A percentile compares a stretch with the other conserved stretches of the same genome.
Conservation (phyloP, 2,329 filamentous ascomycete genomes). For the Domatiomyces globalis region DNA sequence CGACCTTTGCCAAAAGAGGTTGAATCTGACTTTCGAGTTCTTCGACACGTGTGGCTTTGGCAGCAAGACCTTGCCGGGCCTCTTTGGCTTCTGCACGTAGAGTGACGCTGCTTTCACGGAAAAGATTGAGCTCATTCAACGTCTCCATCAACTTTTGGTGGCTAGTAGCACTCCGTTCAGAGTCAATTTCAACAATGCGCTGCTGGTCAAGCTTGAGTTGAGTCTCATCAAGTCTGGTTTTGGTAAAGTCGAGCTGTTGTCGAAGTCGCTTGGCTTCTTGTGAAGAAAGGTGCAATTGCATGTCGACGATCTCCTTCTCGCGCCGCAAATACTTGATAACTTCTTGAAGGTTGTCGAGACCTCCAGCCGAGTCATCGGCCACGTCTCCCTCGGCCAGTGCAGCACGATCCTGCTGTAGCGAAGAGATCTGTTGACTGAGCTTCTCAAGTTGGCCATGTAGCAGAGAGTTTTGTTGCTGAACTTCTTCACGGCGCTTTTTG, state of each 20-base stretch:
- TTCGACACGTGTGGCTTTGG: constrained; percentile 61
- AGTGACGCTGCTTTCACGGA: constrained; percentile 86
- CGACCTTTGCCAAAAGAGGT: constrained; percentile 65
- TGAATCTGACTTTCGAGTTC: constrained; percentile 62
- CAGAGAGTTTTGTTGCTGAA: constrained; percentile 77
- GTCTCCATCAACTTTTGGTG: constrained; percentile 90
- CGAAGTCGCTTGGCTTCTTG: constrained; percentile 80
- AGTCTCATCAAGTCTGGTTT: constrained; percentile 76
- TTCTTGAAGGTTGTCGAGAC: constrained; percentile 67
- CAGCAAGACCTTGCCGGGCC: constrained; percentile 58
- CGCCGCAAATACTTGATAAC: constrained; percentile 81
- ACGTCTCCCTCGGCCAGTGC: constrained; percentile 38
- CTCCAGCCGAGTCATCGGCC: constrained; percentile 38
- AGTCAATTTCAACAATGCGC: constrained; percentile 60
- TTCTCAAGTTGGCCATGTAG: constrained; percentile 80
- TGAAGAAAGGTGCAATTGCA: constrained; percentile 81
- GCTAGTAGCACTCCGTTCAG: constrained; percentile 56
- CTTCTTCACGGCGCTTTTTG: constrained; percentile 64
- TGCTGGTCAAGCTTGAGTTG: constrained; percentile 84
- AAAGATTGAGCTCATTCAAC: constrained; percentile 86
- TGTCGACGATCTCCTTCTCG: constrained; percentile 94
- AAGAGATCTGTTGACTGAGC: constrained; percentile 63
- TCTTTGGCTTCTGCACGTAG: constrained; percentile 75
- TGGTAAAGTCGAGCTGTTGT: constrained; percentile 76
- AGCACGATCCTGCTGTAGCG: constrained; percentile 61